Evolutionary conservation across 306 rosid species (phyloP).

Genomic region (Cyamopsis tetragonoloba): DNA sequence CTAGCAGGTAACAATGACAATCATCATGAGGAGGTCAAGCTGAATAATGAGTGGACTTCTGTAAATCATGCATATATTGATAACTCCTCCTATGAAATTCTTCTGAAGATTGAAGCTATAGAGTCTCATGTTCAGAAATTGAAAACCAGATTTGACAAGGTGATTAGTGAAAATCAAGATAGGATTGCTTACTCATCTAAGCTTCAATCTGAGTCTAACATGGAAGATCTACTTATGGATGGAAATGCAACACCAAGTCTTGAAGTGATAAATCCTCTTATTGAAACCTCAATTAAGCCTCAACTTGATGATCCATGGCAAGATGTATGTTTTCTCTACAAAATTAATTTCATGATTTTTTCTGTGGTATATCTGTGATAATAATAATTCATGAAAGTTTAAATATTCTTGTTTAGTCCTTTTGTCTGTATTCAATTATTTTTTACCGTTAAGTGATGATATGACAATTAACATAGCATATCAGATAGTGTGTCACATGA

Average conservation of each 20-base stretch:
- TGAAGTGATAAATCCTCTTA: conserved; percentile 28
- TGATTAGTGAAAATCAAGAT: conserved; percentile 48
- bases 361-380: background rate
- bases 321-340: conserved; percentile 42
- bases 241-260: conserved; percentile 34
- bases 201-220: conserved; percentile 27
- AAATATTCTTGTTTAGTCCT: too few species aligned
- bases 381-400: too few species aligned
- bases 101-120: conserved; percentile 47
- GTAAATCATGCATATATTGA: conserved; percentile 35
- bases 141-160: conserved; percentile 48
- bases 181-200: conserved; percentile 30
- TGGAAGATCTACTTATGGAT: conserved; percentile 32
- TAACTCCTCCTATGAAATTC: conserved; percentile 35
- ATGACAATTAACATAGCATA: too few species aligned
- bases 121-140: conserved; percentile 43
- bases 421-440: too few species aligned
- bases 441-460: too few species aligned
- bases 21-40: conserved; percentile 28
- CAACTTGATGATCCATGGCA: conserved; percentile 15
- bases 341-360: background rate
- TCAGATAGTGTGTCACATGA: too few species aligned
- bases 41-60: conserved; percentile 39
- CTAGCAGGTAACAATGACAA: conserved; percentile 34
- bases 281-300: conserved; percentile 23